These are phyloP conservation scores for Eucalyptus grandis DNA, from an alignment of 345 rosid genomes.

Conservation along the genomic window DNA sequence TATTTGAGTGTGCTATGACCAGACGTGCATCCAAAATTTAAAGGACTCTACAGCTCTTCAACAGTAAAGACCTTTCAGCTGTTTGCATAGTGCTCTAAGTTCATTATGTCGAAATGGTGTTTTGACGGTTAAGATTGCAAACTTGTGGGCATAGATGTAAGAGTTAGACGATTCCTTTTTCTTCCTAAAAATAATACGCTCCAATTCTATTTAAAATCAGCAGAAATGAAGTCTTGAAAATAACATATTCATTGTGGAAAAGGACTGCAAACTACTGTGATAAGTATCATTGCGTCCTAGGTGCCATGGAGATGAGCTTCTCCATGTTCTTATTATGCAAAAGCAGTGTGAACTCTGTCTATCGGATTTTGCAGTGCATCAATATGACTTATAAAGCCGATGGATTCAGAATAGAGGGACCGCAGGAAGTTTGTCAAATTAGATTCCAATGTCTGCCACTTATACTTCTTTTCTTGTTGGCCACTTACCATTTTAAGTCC, in stretches of 20 bases:
- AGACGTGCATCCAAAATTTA: conserved; percentile 69
- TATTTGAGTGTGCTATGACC: conserved; percentile 54
- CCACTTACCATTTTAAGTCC: not conserved
- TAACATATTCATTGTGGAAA: not conserved
- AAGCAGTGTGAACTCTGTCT: not conserved
- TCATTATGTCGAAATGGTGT: not conserved
- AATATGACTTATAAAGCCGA: not conserved
- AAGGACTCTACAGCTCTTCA: conserved; percentile 65
- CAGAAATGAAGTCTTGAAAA: not conserved
- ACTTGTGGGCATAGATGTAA: not conserved
- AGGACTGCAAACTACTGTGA: not conserved
- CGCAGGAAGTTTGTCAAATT: not conserved
- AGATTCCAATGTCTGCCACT: not conserved
- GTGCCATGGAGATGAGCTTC: not conserved
- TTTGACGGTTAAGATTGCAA: not conserved
- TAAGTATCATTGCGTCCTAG: not conserved
- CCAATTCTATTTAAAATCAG: not conserved
- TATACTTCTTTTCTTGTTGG: not conserved
- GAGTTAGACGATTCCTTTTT: not conserved
- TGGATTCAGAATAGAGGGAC: not conserved
- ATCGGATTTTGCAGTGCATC: not conserved
- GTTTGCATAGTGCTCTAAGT: not conserved
- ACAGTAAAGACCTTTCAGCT: conserved; percentile 20
- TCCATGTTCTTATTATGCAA: not conserved
- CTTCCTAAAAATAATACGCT: not conserved